Conservation (phyloP, 140 eudicot genomes). For the Anethum foeniculum region DNA sequence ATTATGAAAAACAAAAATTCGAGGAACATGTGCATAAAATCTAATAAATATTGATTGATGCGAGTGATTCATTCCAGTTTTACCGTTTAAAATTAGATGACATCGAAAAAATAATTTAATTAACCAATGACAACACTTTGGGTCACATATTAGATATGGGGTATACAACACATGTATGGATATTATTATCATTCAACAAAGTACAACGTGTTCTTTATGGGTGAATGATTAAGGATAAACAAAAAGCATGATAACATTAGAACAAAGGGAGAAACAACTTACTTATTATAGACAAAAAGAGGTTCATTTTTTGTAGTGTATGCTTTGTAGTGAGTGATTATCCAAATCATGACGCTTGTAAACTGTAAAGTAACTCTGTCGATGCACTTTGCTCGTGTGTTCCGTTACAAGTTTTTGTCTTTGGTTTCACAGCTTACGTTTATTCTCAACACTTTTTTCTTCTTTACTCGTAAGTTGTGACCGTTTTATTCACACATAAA, state of each 20-base stretch:
- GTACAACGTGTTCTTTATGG: background rate
- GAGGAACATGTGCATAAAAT: no score
- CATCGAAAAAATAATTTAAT: no score
- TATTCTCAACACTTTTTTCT: constrained; percentile 11
- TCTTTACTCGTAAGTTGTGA: background rate
- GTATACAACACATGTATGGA: background rate
- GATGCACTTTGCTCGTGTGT: constrained; percentile 28
- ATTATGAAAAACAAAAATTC: no score
- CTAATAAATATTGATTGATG: no score
- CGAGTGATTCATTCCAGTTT: no score
- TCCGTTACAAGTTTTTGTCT: constrained; percentile 24
- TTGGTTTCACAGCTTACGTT: background rate
- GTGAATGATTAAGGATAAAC: background rate
- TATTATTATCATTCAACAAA: background rate
- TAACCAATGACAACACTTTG: no score
- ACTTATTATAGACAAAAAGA: background rate
- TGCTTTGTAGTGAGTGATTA: background rate
- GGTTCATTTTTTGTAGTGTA: background rate
- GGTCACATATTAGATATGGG: background rate
- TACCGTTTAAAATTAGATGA: no score
- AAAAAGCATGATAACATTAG: background rate
- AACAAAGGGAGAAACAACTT: background rate
- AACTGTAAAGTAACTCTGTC: background rate
- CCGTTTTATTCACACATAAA: background rate
- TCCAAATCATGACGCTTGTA: constrained; percentile 12